Base-by-base conservation (phyloP, 129 eudicot genomes). In the Ambrosia artemisiifolia region DNA sequence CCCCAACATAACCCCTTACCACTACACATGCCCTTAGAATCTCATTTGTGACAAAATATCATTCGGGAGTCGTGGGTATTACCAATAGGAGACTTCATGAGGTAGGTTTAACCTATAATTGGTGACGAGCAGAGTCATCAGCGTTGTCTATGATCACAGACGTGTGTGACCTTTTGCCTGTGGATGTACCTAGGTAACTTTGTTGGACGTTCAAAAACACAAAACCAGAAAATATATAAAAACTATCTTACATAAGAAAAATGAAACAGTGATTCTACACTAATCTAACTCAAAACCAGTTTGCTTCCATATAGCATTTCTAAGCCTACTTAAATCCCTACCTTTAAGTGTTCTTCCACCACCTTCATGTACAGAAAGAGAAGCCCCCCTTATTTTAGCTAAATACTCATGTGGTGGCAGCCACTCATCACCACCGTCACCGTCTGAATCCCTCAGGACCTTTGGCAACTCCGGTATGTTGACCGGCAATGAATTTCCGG, bases 241-340 rank as follows among this genome's bases (percentile, higher is more conserved):
- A 36, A 35, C 7, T 7, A 36, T 36, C 42, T 36, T 36, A 36
- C 42, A 36, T 4, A 36, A 36, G 42, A 36, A 36, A 36, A 36
- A 36, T 6, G 6, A 36, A 36, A 36, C 3, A 36, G 42, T 44
- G n/a, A n/a, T n/a, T n/a, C n/a, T n/a, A n/a, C n/a, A n/a, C n/a
- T 54, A 55, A 36, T 69, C 80, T 75, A 54, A 74, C 63, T 85
- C 90, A 76, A 90, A 87, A 43, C 96, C 96, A 69, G 87, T 90
- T 69, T 90, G 83, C 78, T 87, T 86, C 96, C 96, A 90, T 68
- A 90, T 85, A 4, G 90, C 96, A 81, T 90, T 83, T 67, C 96
- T 82, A 34, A 90, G 90, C 88, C 86, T 73, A 64, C 96, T 86
- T 83, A 90, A 73, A 60, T 90, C 96, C 64, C 96, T 82, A 13